These are phyloP conservation scores for Xylaria sp. DNA, from an alignment of 2,329 filamentous ascomycete genomes.

Conservation along the genomic window DNA sequence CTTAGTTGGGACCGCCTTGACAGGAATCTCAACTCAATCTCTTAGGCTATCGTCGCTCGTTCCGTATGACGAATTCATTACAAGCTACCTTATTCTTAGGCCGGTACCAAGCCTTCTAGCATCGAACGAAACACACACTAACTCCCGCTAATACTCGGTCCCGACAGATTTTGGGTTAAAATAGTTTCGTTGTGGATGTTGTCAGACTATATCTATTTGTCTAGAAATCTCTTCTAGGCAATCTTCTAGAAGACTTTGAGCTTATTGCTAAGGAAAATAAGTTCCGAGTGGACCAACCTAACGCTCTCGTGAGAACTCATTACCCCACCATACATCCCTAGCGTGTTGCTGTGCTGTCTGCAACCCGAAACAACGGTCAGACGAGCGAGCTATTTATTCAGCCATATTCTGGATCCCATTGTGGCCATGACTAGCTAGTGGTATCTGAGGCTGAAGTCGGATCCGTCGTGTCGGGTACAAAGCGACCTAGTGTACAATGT, in stretches of 20 bases:
- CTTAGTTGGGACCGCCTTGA: background rate
- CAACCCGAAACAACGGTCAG: conserved; percentile 4
- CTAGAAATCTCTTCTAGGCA: conserved; percentile 2
- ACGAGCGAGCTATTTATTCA: conserved; percentile 17
- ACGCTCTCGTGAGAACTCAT: background rate
- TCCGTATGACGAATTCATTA: background rate
- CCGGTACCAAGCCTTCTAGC: conserved; percentile 7
- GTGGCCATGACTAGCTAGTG: conserved; percentile 1
- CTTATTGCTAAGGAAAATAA: background rate
- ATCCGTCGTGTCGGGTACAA: conserved; percentile 33
- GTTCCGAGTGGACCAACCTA: background rate
- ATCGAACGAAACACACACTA: background rate
- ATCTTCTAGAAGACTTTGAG: conserved; percentile 26
- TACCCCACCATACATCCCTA: conserved; percentile 1
- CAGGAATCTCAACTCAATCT: background rate
- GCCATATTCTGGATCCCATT: conserved; percentile 20
- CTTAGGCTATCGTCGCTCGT: background rate
- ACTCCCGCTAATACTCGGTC: background rate
- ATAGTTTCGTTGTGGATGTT: background rate
- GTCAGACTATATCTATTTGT: background rate
- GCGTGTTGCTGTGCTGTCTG: conserved; percentile 3
- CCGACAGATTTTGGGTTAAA: conserved; percentile 6
- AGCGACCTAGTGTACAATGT: background rate
- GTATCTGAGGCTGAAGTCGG: conserved; percentile 29
- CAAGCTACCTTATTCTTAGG: background rate